Base-by-base conservation (phyloP, 2,329 filamentous ascomycete genomes). In the Clonostachys chloroleuca region DNA sequence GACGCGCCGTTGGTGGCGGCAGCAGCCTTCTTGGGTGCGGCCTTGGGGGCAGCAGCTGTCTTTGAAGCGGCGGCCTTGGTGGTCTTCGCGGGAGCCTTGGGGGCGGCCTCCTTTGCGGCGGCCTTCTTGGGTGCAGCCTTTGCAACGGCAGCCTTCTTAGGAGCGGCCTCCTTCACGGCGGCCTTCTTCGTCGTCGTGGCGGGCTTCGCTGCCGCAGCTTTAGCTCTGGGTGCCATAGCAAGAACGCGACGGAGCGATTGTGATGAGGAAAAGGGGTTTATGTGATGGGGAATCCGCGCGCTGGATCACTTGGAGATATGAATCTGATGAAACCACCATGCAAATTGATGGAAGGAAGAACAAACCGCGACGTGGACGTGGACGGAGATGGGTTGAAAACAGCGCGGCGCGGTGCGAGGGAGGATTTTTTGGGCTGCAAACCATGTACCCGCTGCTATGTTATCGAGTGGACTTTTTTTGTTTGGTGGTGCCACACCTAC, bases 221-320 rank as follows among this genome's bases (percentile, higher is more conserved):
- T 62, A 41, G 58, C 54, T 55, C 56, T 56, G 39, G 63, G 56
- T 46, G 63, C 57, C 63, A 66, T 66, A 17, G 18, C 17, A 18
- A 17, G 5, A 30, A 30, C 24, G 24, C 24, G 24, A 30, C 13
- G 36, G 24, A 12, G 12, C 17, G 17, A 17, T 39, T 24, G 40
- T 30, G 18, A 20, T 12, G 34, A 35, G 18, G 45, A 39, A 7
- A 18, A 35, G 16, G 40, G 17, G 9, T 24, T 13, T 33, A 33
- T 35, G 43, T 18, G 40, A 20, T 9, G 18, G 24, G 30, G 24
- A 24, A 42, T 42, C 17, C 40, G 40, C 17, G n/a, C 30, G 16
- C 5, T n/a, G 40, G 16, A 12, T 30, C 24, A 30, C 24, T 30
- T 30, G 24, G 24, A 3, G 8, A 10, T 30, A 30, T 30, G 24